phyloP scores from a whole-genome alignment of 2,329 filamentous ascomycete species.

The Alternaria rosae region DNA sequence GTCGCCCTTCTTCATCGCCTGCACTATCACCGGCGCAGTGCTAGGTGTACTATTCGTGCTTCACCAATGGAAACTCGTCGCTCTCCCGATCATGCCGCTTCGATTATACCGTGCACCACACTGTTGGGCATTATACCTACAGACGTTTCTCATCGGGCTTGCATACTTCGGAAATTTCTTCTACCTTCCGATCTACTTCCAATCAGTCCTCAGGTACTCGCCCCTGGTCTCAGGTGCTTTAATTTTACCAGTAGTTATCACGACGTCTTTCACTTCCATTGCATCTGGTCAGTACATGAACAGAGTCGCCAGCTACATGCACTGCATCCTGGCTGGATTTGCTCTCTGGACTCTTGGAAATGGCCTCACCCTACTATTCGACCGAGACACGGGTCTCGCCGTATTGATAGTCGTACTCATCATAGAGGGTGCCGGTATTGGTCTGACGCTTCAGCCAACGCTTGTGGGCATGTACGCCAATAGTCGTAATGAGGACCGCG shows the following conservation, averaged over 20 bases:
- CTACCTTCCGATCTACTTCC: constrained; percentile 68
- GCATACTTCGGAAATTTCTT: constrained; percentile 68
- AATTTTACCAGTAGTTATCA: constrained; percentile 53
- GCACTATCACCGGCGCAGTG: constrained; percentile 60
- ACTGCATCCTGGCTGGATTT: constrained; percentile 44
- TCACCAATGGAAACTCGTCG: constrained; percentile 64
- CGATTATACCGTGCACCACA: constrained; percentile 63
- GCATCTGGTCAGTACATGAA: constrained; percentile 30
- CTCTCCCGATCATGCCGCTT: constrained; percentile 66
- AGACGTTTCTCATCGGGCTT: constrained; percentile 67
- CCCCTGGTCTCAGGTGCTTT: constrained; percentile 60
- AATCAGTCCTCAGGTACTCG: constrained; percentile 61
- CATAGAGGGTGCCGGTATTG: constrained; percentile 56
- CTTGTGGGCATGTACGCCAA: constrained; percentile 65
- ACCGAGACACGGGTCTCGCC: constrained; percentile 52
- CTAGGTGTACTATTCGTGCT: constrained; percentile 60
- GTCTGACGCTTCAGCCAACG: constrained; percentile 61
- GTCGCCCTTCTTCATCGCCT: constrained; percentile 65
- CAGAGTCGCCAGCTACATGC: constrained; percentile 28
- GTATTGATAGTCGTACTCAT: constrained; percentile 62
- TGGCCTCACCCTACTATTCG: constrained; percentile 62
- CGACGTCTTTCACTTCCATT: constrained; percentile 24
- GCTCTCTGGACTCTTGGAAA: constrained; percentile 60
- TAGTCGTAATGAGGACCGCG: constrained; percentile 61
- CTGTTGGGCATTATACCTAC: constrained; percentile 62